Evolutionary conservation across 345 rosid species (phyloP), one percentile per base, ranked within the genome.

Genomic region (Eucalyptus victrix): DNA sequence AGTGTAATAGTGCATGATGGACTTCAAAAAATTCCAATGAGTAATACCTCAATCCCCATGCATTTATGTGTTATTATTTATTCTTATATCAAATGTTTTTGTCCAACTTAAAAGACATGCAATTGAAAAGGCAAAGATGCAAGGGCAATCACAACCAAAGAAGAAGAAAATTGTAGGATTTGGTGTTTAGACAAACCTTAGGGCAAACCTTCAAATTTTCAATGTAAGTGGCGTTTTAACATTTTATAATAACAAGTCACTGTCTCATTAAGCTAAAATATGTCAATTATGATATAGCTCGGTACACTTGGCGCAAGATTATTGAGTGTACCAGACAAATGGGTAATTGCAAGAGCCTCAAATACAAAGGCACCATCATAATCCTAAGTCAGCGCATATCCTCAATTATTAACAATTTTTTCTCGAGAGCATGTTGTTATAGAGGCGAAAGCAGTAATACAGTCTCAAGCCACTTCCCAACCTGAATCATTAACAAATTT

Each of bases 391-490:
- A 62, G 5, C 9, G 4, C 72, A 8, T 9, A 67, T 8, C 80
- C 80, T 67, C 40, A 4, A n/a, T n/a, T 37, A 7, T n/a, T 67
- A n/a, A 67, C 9, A 32, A 67, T 3, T 16, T 32, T 4, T 17
- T 5, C 42, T 69, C 13, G 3, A 32, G 21, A 69, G 42, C 24
- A 69, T 69, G 42, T 32, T 69, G 23, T 3, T 69, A 17, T 0
- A 8, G 19, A 32, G 42, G 4, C 2, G 8, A 67, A 67, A 0
- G 40, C 6, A 0, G 3, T 5, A 67, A 2, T 19, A n/a, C 37
- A 16, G 11, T 18, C 40, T 67, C 40, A n/a, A 9, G 40, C 80
- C 12, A 32, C 23, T 32, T 32, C 23, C 6, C 6, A 17, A 9
- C 42, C 42, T 67, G 13, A 32, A 69, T 69, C 7, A 32, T 32